Evolutionary conservation across 495 filamentous ascomycete species (phyloP), one percentile per base, ranked within the genome.

Genomic region (Penicillium psychrofluorescens): DNA sequence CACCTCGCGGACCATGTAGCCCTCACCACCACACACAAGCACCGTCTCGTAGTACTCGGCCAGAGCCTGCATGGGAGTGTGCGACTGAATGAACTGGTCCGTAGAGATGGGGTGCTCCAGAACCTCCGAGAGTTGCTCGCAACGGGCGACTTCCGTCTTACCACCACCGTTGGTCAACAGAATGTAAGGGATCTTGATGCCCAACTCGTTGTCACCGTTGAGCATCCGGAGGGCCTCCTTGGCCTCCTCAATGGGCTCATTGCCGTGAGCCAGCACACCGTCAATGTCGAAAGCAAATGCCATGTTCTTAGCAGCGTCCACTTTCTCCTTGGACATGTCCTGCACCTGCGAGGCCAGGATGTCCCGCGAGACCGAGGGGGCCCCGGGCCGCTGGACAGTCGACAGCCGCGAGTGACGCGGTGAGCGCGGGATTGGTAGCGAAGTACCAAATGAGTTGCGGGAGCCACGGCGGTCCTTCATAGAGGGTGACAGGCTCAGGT

Each of bases 201-300:
- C 86, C 53, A 86, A 83, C 61, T 88, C 74, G 59, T 95, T 95
- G 54, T 90, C 78, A 6, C 88, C 88, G 58, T 92, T 92, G 32
- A 94, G 70, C 10, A 87, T 78, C 64, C 83, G 84, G 78, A 94
- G 82, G n/a, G 86, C 86, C 57, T 88, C 78, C 45, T 86, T 75
- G 38, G 88, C 88, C 61, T 90, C 84, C 10, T 84, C 83, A 48
- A 94, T 94, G 11, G 86, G 79, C 48, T 78, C 67, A 29, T 85
- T 87, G 35, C 89, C 89, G 42, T 88, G 76, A 49, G 91, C 80
- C 42, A 94, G 73, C 36, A 95, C 88, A 58, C 89, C 88, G 53
- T 95, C 88, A 50, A 95, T 94, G 72, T 95, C 88, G 51, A 95
- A 94, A 48, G 87, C 89, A 56, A 88, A 92, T 30, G 89, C 87